These are phyloP conservation scores for Stereum hirsutum DNA, from an alignment of 1,284 basidiomycete genomes.

Conservation along the genomic window DNA sequence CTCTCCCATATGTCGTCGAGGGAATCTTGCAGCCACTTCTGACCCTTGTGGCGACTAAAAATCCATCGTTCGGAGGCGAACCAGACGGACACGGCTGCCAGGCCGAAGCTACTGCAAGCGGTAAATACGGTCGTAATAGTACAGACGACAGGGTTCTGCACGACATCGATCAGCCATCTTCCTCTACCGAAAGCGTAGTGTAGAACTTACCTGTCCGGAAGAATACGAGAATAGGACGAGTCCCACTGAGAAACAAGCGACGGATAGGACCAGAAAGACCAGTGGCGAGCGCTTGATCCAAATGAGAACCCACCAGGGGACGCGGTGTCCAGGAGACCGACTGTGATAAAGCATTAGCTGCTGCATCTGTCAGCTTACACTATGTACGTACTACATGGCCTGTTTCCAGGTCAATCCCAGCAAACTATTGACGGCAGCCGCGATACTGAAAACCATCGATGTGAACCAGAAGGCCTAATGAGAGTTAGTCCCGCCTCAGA, in stretches of 20 bases:
- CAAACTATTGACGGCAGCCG: constrained; percentile 65
- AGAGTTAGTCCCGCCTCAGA: too few relatives aligned
- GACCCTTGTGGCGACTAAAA: constrained; percentile 58
- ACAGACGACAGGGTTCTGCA: constrained; percentile 48
- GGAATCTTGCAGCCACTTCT: constrained; percentile 69
- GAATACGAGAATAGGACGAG: constrained; percentile 61
- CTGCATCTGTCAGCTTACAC: not conserved
- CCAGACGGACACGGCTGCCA: constrained; percentile 68
- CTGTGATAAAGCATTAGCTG: constrained; percentile 20
- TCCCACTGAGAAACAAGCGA: constrained; percentile 63
- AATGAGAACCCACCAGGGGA: constrained; percentile 75
- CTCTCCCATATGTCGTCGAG: constrained; percentile 38
- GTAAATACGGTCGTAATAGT: constrained; percentile 68
- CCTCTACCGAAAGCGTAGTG: not conserved
- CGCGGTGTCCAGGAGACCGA: constrained; percentile 49
- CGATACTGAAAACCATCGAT: constrained; percentile 68
- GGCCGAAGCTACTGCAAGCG: constrained; percentile 64
- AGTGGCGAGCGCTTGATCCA: constrained; percentile 76
- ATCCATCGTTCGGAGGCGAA: constrained; percentile 70
- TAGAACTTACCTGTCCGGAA: constrained; percentile 39
- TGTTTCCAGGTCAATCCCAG: constrained; percentile 69
- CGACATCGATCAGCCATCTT: constrained; percentile 2
- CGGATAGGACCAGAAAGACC: constrained; percentile 64
- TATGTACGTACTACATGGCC: constrained; percentile 62
- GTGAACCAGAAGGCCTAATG: constrained; percentile 70